Base-by-base conservation (phyloP, 208 protist species). In the Lotmaria passim region DNA sequence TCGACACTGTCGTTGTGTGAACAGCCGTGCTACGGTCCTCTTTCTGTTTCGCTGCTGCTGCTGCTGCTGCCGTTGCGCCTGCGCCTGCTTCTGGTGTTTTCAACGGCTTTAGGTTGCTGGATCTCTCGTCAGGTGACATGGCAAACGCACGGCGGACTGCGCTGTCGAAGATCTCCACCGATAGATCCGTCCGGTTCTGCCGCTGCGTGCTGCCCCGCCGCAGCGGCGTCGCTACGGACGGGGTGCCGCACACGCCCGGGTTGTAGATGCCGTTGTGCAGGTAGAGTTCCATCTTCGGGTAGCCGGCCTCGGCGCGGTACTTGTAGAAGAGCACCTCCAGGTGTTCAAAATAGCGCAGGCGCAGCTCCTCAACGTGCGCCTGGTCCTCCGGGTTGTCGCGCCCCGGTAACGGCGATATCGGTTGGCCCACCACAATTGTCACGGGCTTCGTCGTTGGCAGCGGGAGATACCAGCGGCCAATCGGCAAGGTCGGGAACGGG, bases 281-380 rank as follows among this genome's bases (percentile, higher is more conserved):
- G 64, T 89, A 94, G 11, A 84, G 86, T 61, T 91, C 85, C 90
- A 95, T 91, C 34, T 86, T 68, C 7, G 87, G 83, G 67, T 93
- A 95, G 26, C 85, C 85, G 4, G 83, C 85, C 60, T 73, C 79
- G 4, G 66, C 87, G 52, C 90, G 86, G 50, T 82, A 78, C 30
- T 83, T 79, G 70, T 91, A 93, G 67, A 93, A 95, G 47, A 95
- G 75, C 43, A 70, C 69, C 52, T 80, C 71, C 1, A 93, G 31
- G 41, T 85, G 67, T 15, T 69, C 50, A 78, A 93, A 95, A 67
- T 95, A 95, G 34, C 62, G 43, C n/a, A 86, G 69, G 4, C 78
- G 57, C 31, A 93, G 51, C 14, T 52, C 56, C 55, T 79, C 47
- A 7, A 95, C 74, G 61, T 91, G 75, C 11, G 87, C 81, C 11